phyloP scores from a whole-genome alignment of 257 asterid genomes.

The Solanum bulbocastanum region DNA sequence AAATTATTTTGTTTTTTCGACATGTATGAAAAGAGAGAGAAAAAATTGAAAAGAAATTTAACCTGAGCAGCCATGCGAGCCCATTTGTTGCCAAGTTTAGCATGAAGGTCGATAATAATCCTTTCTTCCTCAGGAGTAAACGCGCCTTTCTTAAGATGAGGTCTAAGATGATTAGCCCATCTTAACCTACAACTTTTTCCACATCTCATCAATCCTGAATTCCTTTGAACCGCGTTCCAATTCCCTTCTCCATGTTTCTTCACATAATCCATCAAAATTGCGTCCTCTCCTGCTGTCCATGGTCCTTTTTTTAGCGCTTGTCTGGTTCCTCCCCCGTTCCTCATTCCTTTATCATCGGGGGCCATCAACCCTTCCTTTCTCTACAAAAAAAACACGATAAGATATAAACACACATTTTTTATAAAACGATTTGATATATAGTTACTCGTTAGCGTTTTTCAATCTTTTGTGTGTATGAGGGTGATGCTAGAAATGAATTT shows the following conservation, averaged over 20 bases:
- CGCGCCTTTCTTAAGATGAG: conserved; percentile 30
- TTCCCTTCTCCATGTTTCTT: conserved; percentile 58
- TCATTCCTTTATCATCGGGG: conserved; percentile 26
- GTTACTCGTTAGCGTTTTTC: not conserved
- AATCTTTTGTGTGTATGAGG: not conserved
- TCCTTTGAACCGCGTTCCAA: conserved; percentile 67
- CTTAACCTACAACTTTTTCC: conserved; percentile 41
- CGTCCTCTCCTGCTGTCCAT: conserved; percentile 60
- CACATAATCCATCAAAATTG: conserved; percentile 43
- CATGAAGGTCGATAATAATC: conserved; percentile 26
- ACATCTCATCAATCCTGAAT: conserved; percentile 55
- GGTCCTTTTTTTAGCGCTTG: conserved; percentile 52
- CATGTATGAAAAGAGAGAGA: not conserved
- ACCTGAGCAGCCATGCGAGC: conserved; percentile 47
- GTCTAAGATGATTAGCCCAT: conserved; percentile 38
- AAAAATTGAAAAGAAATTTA: not conserved
- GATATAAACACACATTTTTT: not conserved
- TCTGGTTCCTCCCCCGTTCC: not conserved
- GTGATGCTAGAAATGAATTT: not conserved
- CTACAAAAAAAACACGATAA: not conserved
- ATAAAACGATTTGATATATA: not conserved
- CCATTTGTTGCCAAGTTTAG: conserved; percentile 36
- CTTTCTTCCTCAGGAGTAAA: conserved; percentile 25
- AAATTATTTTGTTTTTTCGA: not conserved
- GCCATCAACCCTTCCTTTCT: conserved; percentile 29